Conservation (phyloP, 352 stramenopile genomes). For the Phytopythium helicoides region DNA sequence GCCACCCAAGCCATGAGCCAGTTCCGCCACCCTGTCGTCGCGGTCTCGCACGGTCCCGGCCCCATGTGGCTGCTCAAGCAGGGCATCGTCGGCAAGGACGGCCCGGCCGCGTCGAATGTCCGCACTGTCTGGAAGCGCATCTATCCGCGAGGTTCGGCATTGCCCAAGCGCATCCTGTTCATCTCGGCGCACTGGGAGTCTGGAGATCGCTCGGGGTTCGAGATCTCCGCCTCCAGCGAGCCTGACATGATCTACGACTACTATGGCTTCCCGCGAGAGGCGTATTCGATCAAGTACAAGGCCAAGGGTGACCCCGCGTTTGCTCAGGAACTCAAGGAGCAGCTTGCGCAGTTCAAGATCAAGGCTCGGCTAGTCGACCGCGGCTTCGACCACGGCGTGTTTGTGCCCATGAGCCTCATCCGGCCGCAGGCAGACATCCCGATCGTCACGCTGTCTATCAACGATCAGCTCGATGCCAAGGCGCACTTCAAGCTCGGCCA, state of each 20-base stretch:
- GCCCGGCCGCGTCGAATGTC: constrained; percentile 32
- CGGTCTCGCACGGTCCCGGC: constrained; percentile 58
- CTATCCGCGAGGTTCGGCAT: constrained; percentile 31
- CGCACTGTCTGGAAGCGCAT: constrained; percentile 46
- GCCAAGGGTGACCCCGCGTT: constrained; percentile 65
- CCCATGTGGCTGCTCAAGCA: constrained; percentile 63
- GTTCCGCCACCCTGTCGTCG: constrained; percentile 33
- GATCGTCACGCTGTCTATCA: constrained; percentile 82
- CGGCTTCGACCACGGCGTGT: constrained; percentile 89
- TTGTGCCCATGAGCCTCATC: constrained; percentile 87
- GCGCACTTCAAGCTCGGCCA: constrained; percentile 72
- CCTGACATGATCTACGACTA: constrained; percentile 88
- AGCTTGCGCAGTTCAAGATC: constrained; percentile 59
- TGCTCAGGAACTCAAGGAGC: constrained; percentile 56
- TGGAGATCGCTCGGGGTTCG: constrained; percentile 30
- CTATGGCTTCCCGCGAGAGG: constrained; percentile 77
- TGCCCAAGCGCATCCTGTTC: constrained; percentile 72
- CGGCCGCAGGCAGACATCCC: constrained; percentile 82
- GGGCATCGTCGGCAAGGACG: constrained; percentile 29
- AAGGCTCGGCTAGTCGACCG: constrained; percentile 41
- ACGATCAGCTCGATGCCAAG: constrained; percentile 43
- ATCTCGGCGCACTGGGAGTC: constrained; percentile 86
- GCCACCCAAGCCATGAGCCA: no score
- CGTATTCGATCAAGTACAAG: constrained; percentile 79
- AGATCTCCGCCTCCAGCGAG: constrained; percentile 46